Percentiles rank a stretch among this genome's conserved stretches.
Evolutionary conservation across 2,329 filamentous ascomycete species (phyloP).

Genomic region (Fusarium floridanum): DNA sequence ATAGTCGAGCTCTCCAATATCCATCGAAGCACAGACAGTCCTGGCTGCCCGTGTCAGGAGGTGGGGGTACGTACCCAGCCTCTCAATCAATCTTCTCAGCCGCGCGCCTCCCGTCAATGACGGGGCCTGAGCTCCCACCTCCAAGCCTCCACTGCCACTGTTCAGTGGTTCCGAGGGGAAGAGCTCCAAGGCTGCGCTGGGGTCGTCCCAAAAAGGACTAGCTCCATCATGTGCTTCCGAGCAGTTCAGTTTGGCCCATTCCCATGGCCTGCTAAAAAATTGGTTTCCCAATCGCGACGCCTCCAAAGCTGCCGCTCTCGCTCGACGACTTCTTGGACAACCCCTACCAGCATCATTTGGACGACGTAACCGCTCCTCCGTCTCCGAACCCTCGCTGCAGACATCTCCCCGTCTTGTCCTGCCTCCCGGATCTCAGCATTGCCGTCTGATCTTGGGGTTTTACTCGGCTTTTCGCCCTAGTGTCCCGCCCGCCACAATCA

Average conservation of each 20-base stretch:
- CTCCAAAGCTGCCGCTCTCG: constrained; percentile 42
- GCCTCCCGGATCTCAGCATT: constrained; percentile 19
- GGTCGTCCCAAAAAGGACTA: constrained; percentile 34
- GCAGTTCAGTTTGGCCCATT: constrained; percentile 8
- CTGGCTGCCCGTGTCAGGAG: constrained; percentile 25
- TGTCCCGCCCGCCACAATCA: constrained; percentile 27
- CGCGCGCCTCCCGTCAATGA: background rate
- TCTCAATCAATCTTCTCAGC: constrained; percentile 15
- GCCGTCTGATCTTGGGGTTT: constrained; percentile 23
- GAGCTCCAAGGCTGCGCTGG: constrained; percentile 30
- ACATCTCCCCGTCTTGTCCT: constrained; percentile 14
- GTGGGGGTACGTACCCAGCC: constrained; percentile 42
- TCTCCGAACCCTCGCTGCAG: constrained; percentile 9
- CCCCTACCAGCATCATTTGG: constrained; percentile 27
- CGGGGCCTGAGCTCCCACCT: background rate
- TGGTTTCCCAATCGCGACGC: constrained; percentile 45
- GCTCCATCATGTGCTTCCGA: constrained; percentile 43
- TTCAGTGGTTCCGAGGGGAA: background rate
- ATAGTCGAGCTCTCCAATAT: constrained; percentile 16
- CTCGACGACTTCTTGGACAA: constrained; percentile 23
- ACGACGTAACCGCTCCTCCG: constrained; percentile 39
- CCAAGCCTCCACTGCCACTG: constrained; percentile 4
- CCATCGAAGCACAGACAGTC: constrained; percentile 1
- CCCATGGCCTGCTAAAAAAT: constrained; percentile 44
- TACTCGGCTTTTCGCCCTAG: constrained; percentile 19